These are phyloP conservation scores for Glomus cerebriforme DNA, from an alignment of 192 early-diverging fungal genomes.

Conservation along the genomic window DNA sequence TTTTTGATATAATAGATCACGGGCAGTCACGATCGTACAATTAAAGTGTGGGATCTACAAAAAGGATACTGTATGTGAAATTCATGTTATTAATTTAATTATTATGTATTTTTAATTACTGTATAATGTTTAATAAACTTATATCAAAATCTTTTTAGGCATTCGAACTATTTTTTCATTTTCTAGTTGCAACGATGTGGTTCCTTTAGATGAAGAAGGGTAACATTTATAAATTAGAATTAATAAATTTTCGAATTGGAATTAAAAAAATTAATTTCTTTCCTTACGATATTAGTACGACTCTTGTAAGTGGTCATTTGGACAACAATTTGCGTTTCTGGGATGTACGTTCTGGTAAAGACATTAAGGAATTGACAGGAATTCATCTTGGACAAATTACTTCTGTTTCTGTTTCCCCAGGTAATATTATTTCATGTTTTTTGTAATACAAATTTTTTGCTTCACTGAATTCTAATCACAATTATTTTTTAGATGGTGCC, in stretches of 20 bases:
- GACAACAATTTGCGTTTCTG: constrained; percentile 92
- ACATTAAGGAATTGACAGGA: constrained; percentile 81
- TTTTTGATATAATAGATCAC: constrained; percentile 58
- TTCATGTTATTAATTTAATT: not conserved
- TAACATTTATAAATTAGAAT: constrained; percentile 20
- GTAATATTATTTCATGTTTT: constrained; percentile 42
- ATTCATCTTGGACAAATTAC: constrained; percentile 91
- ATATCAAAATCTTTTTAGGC: constrained; percentile 43
- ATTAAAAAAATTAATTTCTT: not conserved
- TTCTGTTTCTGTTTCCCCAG: constrained; percentile 71
- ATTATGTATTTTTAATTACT: not conserved
- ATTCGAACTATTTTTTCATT: constrained; percentile 89
- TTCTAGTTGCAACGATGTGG: constrained; percentile 93
- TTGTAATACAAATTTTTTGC: not conserved
- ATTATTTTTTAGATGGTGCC: constrained; percentile 53
- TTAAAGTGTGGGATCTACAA: constrained; percentile 94
- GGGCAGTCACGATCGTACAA: constrained; percentile 93
- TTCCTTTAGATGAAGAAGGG: constrained; percentile 76
- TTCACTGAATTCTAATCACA: constrained; percentile 1
- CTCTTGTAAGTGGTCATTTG: constrained; percentile 90
- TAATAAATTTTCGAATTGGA: not conserved
- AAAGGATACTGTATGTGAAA: constrained; percentile 79
- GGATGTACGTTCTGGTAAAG: constrained; percentile 82
- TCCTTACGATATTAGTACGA: constrained; percentile 49
- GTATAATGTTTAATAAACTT: too few species aligned